Evolutionary conservation across 495 filamentous ascomycete genomes (phyloP), one percentile per base, ranked within the genome.

Genomic region (Chaetomium cochliodes): DNA sequence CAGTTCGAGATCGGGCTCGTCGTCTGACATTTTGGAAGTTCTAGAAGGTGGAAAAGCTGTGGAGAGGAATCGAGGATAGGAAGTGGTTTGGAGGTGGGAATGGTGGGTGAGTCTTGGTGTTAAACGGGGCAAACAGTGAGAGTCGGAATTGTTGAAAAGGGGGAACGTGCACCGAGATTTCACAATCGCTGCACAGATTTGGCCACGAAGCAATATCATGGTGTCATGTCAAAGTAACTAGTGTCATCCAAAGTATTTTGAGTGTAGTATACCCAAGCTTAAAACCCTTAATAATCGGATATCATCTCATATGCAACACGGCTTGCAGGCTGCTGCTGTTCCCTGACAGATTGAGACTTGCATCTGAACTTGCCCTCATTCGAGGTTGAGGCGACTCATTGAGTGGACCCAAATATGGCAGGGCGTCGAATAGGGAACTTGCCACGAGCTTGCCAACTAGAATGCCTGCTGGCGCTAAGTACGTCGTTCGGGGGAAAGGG

Each of bases 1-100:
- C 33, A 98, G 86, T 70, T 97, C 93, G 26, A 83, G 86, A 72
- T 98, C 94, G 54, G 88, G 84, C 73, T 96, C 93, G 72, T 94
- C 90, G 77, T 97, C 93, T 26, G 91, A 92, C 89, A 93, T 92
- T 42, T 46, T 79, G 68, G 18, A 4, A 25, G 55, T 9, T 0
- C 44, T 44, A 7, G 18, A 53, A 22, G 0, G 23, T 13, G 20
- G 22, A 5, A 12, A 33, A 2, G 33, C 0, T 25, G 23, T 62
- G 26, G 22, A 33, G 12, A 42, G 42, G 8, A 20, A 18, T n/a
- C 2, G 44, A 15, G 18, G 39, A 39, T 2, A 5, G 39, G 28
- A 54, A 20, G n/a, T 22, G 23, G 51, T 20, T 22, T 39, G 39
- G 11, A 16, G 58, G 25, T 13, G n/a, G 41, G 23, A 41, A 6